phyloP scores from a whole-genome alignment of 371 early-diverging fungal genomes.

The Dinochytrium kinnereticum region DNA sequence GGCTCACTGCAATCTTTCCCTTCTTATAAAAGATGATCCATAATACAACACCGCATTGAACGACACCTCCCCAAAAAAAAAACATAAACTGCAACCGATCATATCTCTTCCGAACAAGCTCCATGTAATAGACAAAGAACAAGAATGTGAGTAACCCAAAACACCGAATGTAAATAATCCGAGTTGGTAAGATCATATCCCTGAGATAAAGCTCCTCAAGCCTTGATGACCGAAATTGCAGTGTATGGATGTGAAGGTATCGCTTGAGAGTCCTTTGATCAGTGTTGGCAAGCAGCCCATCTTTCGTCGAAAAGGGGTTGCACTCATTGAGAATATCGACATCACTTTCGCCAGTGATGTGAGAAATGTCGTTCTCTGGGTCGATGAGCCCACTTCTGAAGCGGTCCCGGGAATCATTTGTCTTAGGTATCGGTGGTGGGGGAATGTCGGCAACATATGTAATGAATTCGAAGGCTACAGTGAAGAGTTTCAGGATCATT shows the following conservation, averaged over 20 bases:
- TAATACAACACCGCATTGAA: neutral
- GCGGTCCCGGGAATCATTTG: neutral
- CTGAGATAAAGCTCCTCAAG: slow-evolving; percentile 37
- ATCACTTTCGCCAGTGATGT: neutral
- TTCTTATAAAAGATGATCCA: slow-evolving; percentile 21
- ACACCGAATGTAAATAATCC: slow-evolving; percentile 15
- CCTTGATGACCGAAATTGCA: slow-evolving; percentile 24
- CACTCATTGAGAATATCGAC: neutral
- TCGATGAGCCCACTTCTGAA: neutral
- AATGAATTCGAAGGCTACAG: no score
- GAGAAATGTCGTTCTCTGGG: neutral
- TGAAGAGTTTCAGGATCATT: neutral
- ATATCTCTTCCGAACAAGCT: neutral
- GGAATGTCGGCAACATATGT: no score
- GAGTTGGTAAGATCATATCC: slow-evolving; percentile 31
- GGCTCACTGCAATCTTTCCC: neutral
- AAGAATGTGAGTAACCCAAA: neutral
- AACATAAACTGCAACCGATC: neutral
- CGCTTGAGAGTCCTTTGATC: neutral
- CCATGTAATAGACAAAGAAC: slow-evolving; percentile 8
- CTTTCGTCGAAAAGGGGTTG: slow-evolving; percentile 8
- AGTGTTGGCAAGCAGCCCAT: slow-evolving; percentile 11
- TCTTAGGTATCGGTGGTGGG: neutral
- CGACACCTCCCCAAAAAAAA: neutral
- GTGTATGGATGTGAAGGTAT: slow-evolving; percentile 28